Percentiles rank a stretch among this genome's conserved stretches.
phyloP scores from a whole-genome alignment of 495 filamentous ascomycete genomes.

The Aspergillus ellipticus region DNA sequence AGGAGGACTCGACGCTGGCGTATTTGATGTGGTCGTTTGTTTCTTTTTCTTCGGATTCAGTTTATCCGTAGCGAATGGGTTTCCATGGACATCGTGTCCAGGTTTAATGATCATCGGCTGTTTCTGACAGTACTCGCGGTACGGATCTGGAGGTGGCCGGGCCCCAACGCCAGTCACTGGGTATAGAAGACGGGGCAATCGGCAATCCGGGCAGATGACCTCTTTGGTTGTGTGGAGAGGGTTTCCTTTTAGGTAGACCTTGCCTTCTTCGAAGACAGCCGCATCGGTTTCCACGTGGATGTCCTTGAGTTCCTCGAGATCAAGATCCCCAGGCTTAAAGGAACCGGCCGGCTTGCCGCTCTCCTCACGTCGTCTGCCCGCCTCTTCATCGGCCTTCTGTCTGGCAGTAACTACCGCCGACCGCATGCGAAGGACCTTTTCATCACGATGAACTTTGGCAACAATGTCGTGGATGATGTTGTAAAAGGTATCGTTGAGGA shows the following conservation, averaged over 20 bases:
- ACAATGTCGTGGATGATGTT: slow-evolving; percentile 70
- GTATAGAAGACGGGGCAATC: slow-evolving; percentile 60
- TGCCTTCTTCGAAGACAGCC: slow-evolving; percentile 68
- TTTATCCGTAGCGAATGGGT: slow-evolving; percentile 62
- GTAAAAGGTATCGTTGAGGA: slow-evolving; percentile 66
- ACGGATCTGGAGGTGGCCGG: slow-evolving; percentile 54
- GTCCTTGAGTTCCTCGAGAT: slow-evolving; percentile 36
- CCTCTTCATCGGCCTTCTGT: slow-evolving; percentile 58
- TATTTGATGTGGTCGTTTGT: slow-evolving; percentile 39
- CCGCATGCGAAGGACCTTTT: slow-evolving; percentile 66
- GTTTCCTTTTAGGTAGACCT: slow-evolving; percentile 70
- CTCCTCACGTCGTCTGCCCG: slow-evolving; percentile 32
- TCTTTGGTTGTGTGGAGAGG: slow-evolving; percentile 70
- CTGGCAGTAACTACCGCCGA: slow-evolving; percentile 70
- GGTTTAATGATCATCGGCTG: slow-evolving; percentile 69
- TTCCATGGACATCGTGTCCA: slow-evolving; percentile 80
- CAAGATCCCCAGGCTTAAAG: slow-evolving; percentile 35
- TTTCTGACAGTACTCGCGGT: slow-evolving; percentile 69
- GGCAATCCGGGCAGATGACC: slow-evolving; percentile 63
- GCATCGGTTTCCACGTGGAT: slow-evolving; percentile 62
- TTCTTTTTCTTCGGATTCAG: slow-evolving; percentile 55
- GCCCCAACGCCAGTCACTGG: slow-evolving; percentile 60
- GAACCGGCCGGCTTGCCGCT: slow-evolving; percentile 30
- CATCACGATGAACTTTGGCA: slow-evolving; percentile 67
- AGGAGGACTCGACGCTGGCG: slow-evolving; percentile 49